Base-by-base conservation (phyloP, 345 rosid species). In the Populus pruinosa region DNA sequence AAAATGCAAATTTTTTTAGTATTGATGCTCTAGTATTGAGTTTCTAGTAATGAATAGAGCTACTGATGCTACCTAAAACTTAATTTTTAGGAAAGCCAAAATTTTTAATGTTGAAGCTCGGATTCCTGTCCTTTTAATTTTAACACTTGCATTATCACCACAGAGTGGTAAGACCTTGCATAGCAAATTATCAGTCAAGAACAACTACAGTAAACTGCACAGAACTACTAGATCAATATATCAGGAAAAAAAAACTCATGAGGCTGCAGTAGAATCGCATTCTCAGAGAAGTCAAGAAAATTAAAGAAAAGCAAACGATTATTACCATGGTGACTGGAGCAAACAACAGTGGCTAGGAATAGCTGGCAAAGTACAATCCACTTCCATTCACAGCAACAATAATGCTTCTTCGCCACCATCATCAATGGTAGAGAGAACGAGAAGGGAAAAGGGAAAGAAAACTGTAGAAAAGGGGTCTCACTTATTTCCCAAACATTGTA, bases 281-380 rank as follows among this genome's bases (percentile, higher is more conserved):
- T 59, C 63, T n/a, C 63, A 59, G 63, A 59, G 27, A 74, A 25
- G 64, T 8, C 16, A 31, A 66, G 7, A 68, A 53, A 27, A 31
- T 17, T 12, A 47, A 75, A n/a, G 21, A 10, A 14, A 63, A 41
- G 47, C 70, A 23, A 10, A 1, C 12, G 64, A 59, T n/a, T 59
- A 38, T 77, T 87, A 93, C 95, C 93, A 65, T 86, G 87, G 55
- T 77, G 70, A 38, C 85, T 86, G 89, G 91, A 88, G 88, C 63
- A 78, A 85, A 87, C 94, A 70, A 69, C 73, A 74, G 83, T 76
- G 31, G 88, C 41, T 50, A 87, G 84, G 50, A 83, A 84, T 25
- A 88, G 86, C 78, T 69, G 78, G 73, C 33, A 78, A 27, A 88
- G 79, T 25, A 76, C 71, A 53, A 79, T 77, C 84, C 86, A 87